A percentile compares a stretch with the other conserved stretches of the same genome.
Conservation (phyloP, 2,329 filamentous ascomycete genomes). For the Penicillium corylophilum region DNA sequence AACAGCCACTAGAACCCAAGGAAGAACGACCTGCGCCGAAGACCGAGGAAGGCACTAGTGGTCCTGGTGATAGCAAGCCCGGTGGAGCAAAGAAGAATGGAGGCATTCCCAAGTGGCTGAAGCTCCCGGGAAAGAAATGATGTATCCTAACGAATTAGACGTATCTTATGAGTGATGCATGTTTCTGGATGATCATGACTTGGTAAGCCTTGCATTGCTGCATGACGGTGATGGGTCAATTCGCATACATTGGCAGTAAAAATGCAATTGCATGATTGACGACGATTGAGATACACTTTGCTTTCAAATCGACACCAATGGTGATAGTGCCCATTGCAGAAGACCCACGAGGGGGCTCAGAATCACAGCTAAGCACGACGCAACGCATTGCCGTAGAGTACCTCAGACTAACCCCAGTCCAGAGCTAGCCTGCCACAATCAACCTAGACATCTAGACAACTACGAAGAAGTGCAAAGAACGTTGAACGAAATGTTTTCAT, state of each 20-base stretch:
- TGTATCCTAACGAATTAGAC: constrained; percentile 8
- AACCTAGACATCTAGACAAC: not conserved
- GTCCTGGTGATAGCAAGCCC: constrained; percentile 34
- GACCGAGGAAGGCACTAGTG: constrained; percentile 24
- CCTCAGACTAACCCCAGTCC: no score
- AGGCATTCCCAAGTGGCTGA: constrained; percentile 68
- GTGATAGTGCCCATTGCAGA: not conserved
- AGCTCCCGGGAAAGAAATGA: constrained; percentile 69
- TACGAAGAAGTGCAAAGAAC: constrained; percentile 4
- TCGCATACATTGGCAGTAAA: not conserved
- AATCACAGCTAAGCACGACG: no score
- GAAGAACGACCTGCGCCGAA: constrained; percentile 35
- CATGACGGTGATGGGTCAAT: not conserved
- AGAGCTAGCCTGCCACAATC: no score
- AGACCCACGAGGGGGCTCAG: not conserved
- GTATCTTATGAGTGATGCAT: constrained; percentile 1
- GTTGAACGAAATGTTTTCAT: constrained; percentile 30
- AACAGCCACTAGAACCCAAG: constrained; percentile 47
- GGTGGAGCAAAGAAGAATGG: constrained; percentile 33
- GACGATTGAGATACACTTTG: not conserved
- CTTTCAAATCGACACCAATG: not conserved
- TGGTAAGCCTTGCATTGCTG: not conserved
- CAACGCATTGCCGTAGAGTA: no score
- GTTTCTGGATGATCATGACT: constrained; percentile 10
- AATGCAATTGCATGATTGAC: not conserved